Conservation (phyloP, 148 eudicot genomes). For the Persicaria tinctoria region DNA sequence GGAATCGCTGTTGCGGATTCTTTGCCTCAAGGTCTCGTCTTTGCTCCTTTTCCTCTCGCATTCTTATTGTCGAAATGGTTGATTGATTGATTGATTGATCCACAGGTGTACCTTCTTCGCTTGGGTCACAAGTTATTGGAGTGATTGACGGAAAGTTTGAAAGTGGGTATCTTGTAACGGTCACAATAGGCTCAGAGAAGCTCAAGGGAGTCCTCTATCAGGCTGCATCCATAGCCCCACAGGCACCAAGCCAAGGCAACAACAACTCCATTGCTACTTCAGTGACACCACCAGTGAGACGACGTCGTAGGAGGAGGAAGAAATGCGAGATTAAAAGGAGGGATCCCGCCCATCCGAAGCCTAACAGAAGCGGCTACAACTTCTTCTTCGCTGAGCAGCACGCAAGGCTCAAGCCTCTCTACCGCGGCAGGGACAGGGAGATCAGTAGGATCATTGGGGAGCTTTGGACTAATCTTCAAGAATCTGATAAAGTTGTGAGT, state of each 20-base stretch:
- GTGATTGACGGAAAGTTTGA: constrained; percentile 96
- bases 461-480: constrained; percentile 49
- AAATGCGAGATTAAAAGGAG: constrained; percentile 37
- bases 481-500: constrained; percentile 44
- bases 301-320: constrained; percentile 17
- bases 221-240: constrained; percentile 18
- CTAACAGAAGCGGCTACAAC: constrained; percentile 77
- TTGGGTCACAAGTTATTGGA: constrained; percentile 49
- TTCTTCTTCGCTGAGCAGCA: constrained; percentile 71
- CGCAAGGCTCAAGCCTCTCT: constrained; percentile 39
- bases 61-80: not conserved
- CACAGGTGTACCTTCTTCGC: constrained; percentile 22
- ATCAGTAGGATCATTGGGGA: constrained; percentile 71
- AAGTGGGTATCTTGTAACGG: constrained; percentile 89
- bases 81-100: not conserved
- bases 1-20: constrained; percentile 18
- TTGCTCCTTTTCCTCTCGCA: too few species aligned
- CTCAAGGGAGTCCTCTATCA: constrained; percentile 82
- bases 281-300: not conserved
- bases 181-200: constrained; percentile 58
- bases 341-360: constrained; percentile 65
- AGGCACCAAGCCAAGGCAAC: not conserved
- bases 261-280: not conserved
- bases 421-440: constrained; percentile 53
- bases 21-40: constrained; percentile 37